These are phyloP conservation scores for Colletotrichum camelliae DNA, from an alignment of 2,329 filamentous ascomycete species.

Conservation along the genomic window DNA sequence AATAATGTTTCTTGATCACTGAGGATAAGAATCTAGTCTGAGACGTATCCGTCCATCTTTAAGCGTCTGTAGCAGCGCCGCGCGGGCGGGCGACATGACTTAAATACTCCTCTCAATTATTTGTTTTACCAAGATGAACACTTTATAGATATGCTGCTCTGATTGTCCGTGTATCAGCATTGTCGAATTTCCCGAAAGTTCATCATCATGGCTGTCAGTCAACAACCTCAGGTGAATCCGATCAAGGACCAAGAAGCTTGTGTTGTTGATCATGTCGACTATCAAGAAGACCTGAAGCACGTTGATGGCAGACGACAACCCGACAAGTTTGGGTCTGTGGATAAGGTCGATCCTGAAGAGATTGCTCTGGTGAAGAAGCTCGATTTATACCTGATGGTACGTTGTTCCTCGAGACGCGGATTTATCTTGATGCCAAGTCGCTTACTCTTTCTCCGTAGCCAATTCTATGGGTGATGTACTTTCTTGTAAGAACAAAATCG, in stretches of 20 bases:
- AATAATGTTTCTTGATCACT: neutral
- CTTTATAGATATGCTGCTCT: neutral
- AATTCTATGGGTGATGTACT: conserved; percentile 26
- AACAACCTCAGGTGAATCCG: neutral
- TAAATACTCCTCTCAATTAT: neutral
- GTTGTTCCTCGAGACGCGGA: neutral
- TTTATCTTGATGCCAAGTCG: conserved; percentile 21
- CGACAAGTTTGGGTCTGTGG: conserved; percentile 42
- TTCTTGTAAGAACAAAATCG: neutral
- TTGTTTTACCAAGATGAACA: neutral
- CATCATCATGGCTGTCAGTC: neutral
- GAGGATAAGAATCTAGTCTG: neutral
- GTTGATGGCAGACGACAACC: neutral
- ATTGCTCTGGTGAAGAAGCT: conserved; percentile 39
- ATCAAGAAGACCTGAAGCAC: neutral
- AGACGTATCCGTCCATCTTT: neutral
- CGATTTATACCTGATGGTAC: conserved; percentile 36
- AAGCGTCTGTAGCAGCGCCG: neutral
- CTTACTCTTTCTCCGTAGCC: neutral
- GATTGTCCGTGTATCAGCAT: neutral
- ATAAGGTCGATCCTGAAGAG: conserved; percentile 43
- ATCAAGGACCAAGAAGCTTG: neutral
- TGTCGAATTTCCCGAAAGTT: neutral
- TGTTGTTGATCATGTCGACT: neutral
- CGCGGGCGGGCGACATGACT: neutral